phyloP scores from a whole-genome alignment of 176 grass and related monocot genomes.

The Luzula sylvatica region DNA sequence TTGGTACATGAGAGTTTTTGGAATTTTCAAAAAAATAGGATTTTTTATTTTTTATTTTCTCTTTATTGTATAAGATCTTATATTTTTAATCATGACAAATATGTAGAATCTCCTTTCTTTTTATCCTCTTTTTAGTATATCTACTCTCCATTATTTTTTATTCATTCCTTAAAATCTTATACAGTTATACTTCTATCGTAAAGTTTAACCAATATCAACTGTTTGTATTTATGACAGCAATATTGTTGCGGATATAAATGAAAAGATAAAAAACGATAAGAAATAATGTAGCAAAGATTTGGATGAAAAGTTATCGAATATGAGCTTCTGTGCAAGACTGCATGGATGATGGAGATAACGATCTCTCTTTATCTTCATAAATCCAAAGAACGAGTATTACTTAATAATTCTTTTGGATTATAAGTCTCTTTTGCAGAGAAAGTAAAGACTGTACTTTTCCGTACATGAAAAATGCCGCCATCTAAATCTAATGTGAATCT shows the following conservation, averaged over 20 bases:
- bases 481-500: background rate
- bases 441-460: background rate
- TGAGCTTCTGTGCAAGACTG: slow-evolving; percentile 1
- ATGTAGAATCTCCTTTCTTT: no score
- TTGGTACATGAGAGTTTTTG: no score
- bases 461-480: slow-evolving; percentile 6
- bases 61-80: no score
- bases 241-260: background rate
- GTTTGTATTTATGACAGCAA: background rate
- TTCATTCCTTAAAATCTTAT: no score
- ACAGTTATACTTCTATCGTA: background rate
- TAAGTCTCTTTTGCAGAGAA: no score
- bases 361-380: background rate
- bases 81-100: no score
- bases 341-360: slow-evolving; percentile 4
- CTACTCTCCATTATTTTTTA: no score
- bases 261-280: background rate
- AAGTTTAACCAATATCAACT: background rate
- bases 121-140: no score
- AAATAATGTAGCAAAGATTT: background rate
- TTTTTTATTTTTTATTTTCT: no score
- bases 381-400: background rate
- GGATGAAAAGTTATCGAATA: background rate
- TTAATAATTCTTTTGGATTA: background rate
- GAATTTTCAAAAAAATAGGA: no score